Evolutionary conservation across 306 rosid genomes (phyloP), one percentile per base, ranked within the genome.

Genomic region (Senna siamea): DNA sequence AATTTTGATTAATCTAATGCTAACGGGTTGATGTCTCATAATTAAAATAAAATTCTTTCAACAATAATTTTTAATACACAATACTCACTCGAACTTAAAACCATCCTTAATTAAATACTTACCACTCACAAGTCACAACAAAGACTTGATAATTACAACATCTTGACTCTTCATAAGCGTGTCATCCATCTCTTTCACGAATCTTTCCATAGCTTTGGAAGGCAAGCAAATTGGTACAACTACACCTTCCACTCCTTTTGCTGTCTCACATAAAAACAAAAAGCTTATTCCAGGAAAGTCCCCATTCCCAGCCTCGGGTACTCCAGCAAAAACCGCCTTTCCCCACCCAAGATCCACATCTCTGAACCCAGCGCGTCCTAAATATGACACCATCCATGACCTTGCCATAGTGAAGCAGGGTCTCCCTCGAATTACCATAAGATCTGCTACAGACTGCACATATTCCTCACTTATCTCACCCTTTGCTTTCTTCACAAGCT

Each of bases 261-360:
- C 41, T 26, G 28, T 57, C 40, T 57, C 2, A 26, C 11, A 14
- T 26, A 11, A 0, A 26, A 5, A 9, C 6, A 28, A 14, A 57
- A 6, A 32, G 43, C 12, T 30, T 32, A 15, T 11, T 32, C 20
- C 43, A 0, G 13, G 12, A 15, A 32, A 58, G 0, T 0, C 12
- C 4, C 65, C 43, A 3, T 12, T 43, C 8, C 9, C 41, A 7
- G 41, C 20, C 19, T 2, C 14, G 5, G 20, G 20, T 7, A 35
- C 19, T 13, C 64, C 64, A 0, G 19, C 43, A 1, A 28, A 57
- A 7, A 57, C 11, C 20, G 40, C 41, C 43, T 28, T 30, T 0
- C 22, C 64, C 65, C 65, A 58, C 9, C 65, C 43, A 5, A 58
- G 30, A 58, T 58, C 65, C 7, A 58, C 43, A 7, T 58, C 65